A percentile compares a stretch with the other conserved stretches of the same genome.
Conservation (phyloP, 768 basidiomycete genomes). For the Agaricus sinodeliciosus region DNA sequence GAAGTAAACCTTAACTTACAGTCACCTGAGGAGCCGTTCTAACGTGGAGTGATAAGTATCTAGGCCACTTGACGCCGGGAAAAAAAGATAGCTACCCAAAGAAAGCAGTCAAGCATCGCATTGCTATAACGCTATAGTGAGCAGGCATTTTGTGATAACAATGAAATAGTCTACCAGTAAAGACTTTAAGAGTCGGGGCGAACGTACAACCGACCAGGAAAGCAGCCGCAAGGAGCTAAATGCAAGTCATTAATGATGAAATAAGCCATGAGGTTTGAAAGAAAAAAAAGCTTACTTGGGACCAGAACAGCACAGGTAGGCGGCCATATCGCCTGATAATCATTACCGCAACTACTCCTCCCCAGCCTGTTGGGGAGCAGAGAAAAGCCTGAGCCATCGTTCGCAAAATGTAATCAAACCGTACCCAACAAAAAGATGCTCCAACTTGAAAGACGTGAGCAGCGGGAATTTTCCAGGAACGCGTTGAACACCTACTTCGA, state of each 20-base stretch:
- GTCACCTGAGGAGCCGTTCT: conserved; percentile 9
- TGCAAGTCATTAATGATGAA: not conserved
- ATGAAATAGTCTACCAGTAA: conserved; percentile 34
- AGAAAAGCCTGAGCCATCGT: not conserved
- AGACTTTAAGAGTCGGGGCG: conserved; percentile 48
- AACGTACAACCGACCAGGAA: conserved; percentile 43
- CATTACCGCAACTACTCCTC: conserved; percentile 58
- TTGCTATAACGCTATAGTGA: conserved; percentile 24
- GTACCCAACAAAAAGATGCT: conserved; percentile 56
- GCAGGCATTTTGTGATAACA: not conserved
- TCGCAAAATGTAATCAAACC: conserved; percentile 2
- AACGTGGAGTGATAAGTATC: not conserved
- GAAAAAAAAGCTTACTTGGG: conserved; percentile 38
- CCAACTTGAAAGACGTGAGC: conserved; percentile 35
- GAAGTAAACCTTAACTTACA: not conserved
- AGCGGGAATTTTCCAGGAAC: not conserved
- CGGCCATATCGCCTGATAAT: conserved; percentile 58
- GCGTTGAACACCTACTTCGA: conserved; percentile 34
- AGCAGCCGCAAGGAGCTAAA: conserved; percentile 45
- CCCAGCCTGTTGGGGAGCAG: conserved; percentile 35
- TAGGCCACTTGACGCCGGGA: not conserved
- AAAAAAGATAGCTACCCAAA: conserved; percentile 34
- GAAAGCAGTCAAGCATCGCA: conserved; percentile 53
- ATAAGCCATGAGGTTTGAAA: not conserved
- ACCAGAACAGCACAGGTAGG: conserved; percentile 67